Conservation (phyloP, 2,329 filamentous ascomycete species). For the Reticulascus tulasneorum region DNA sequence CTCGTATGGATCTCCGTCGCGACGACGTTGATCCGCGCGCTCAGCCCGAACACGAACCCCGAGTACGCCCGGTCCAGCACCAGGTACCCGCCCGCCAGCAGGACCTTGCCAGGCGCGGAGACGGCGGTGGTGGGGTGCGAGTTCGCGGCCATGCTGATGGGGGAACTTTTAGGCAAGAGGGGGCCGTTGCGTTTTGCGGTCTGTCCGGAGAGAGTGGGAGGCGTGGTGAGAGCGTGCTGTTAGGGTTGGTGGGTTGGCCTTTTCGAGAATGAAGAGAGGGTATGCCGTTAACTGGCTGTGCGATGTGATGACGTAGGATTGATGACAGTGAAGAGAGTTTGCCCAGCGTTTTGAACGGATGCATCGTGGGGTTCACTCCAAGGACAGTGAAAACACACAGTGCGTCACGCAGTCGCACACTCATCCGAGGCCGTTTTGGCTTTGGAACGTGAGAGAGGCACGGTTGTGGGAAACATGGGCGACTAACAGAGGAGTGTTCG, state of each 20-base stretch:
- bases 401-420: too few relatives aligned
- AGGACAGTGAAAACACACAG: constrained; percentile 1
- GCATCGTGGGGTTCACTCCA: background rate
- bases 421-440: too few relatives aligned
- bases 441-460: too few relatives aligned
- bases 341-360: background rate
- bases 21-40: constrained; percentile 63
- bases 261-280: background rate
- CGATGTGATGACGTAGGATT: constrained; percentile 10
- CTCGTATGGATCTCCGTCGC: constrained; percentile 50
- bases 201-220: too few relatives aligned
- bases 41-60: constrained; percentile 66
- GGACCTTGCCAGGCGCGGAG: constrained; percentile 93
- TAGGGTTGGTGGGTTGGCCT: too few relatives aligned
- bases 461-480: too few relatives aligned
- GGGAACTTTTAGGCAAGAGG: too few relatives aligned
- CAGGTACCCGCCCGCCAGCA: constrained; percentile 91
- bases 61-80: constrained; percentile 86
- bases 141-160: constrained; percentile 13
- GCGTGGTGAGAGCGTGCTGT: too few relatives aligned
- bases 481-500: too few relatives aligned
- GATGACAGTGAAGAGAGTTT: constrained; percentile 11
- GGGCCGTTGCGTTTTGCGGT: too few relatives aligned
- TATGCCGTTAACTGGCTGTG: too few relatives aligned
- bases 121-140: constrained; percentile 51